phyloP scores from a whole-genome alignment of 2,329 filamentous ascomycete genomes.

The Xylaria arbuscula region DNA sequence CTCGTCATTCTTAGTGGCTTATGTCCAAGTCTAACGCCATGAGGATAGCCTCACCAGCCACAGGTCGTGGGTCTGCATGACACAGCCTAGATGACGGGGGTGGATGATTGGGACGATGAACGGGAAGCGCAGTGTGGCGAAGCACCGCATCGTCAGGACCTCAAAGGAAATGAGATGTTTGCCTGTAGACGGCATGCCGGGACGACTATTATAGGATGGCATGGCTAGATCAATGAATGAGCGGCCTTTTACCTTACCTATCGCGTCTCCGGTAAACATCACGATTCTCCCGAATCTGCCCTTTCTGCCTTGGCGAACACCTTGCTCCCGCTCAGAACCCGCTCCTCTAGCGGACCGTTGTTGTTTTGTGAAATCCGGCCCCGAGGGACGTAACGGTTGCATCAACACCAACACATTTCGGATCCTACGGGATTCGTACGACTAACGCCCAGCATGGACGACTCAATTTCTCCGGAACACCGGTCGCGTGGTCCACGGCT shows the following conservation, averaged over 20 bases:
- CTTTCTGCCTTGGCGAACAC: not conserved
- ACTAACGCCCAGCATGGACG: slow-evolving; percentile 36
- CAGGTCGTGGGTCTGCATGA: slow-evolving; percentile 20
- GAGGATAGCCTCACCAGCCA: slow-evolving; percentile 21
- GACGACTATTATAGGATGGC: slow-evolving; percentile 18
- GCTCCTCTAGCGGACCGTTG: not conserved
- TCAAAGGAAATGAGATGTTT: slow-evolving; percentile 21
- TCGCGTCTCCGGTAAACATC: slow-evolving; percentile 12
- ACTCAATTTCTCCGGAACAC: slow-evolving; percentile 37
- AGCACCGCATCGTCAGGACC: slow-evolving; percentile 17
- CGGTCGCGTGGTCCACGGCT: slow-evolving; percentile 49
- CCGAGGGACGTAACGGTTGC: slow-evolving; percentile 28
- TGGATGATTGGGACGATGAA: not conserved
- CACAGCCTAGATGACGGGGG: slow-evolving; percentile 1
- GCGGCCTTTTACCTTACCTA: slow-evolving; percentile 2
- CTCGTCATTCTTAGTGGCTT: not conserved
- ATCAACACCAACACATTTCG: slow-evolving; percentile 28
- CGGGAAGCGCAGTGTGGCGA: slow-evolving; percentile 22
- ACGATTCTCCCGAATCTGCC: not conserved
- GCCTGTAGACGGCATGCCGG: not conserved
- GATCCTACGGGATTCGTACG: slow-evolving; percentile 30
- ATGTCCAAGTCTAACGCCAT: not conserved
- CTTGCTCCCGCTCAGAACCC: slow-evolving; percentile 6
- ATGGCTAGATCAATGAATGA: slow-evolving; percentile 17
- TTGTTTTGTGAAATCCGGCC: slow-evolving; percentile 14